These are phyloP conservation scores for Aspergillus awamori DNA, from an alignment of 2,329 filamentous ascomycete genomes.

Conservation along the genomic window DNA sequence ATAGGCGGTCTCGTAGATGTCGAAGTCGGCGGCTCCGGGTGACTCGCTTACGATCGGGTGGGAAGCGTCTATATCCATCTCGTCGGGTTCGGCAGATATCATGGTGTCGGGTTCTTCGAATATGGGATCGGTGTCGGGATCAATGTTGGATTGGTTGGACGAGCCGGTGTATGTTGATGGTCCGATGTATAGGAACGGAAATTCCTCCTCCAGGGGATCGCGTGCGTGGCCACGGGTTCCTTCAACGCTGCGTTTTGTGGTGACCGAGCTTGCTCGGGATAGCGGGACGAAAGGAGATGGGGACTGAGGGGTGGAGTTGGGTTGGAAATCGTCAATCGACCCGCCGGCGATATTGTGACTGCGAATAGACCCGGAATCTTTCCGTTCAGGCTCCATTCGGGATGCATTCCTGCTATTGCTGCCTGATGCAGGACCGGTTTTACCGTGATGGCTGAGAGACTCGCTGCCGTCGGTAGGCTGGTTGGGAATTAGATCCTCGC, in stretches of 20 bases:
- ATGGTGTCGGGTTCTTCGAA: conserved; percentile 37
- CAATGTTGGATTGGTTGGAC: conserved; percentile 18
- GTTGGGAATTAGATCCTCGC: conserved; percentile 11
- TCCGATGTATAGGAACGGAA: conserved; percentile 76
- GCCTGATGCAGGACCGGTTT: conserved; percentile 16
- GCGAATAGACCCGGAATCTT: conserved; percentile 31
- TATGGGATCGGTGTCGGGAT: conserved; percentile 17
- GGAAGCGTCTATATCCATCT: conserved; percentile 18
- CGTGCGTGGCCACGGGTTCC: conserved; percentile 64
- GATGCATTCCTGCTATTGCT: conserved; percentile 20
- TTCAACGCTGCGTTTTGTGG: conserved; percentile 43
- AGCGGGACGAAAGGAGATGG: conserved; percentile 30
- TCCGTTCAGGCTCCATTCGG: conserved; percentile 25
- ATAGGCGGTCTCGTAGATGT: conserved; percentile 88
- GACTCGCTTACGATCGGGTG: conserved; percentile 72
- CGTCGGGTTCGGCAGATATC: conserved; percentile 39
- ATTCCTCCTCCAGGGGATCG: conserved; percentile 66
- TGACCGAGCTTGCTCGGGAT: conserved; percentile 34
- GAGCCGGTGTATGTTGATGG: conserved; percentile 52
- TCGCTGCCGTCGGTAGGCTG: conserved; percentile 17
- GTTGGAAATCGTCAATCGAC: conserved; percentile 20
- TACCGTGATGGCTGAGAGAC: conserved; percentile 16
- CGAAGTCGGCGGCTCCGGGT: conserved; percentile 78
- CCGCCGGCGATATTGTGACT: conserved; percentile 24
- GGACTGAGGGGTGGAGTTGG: conserved; percentile 30